Conservation (phyloP, 2,329 filamentous ascomycete species). For the Orbilia quercus region DNA sequence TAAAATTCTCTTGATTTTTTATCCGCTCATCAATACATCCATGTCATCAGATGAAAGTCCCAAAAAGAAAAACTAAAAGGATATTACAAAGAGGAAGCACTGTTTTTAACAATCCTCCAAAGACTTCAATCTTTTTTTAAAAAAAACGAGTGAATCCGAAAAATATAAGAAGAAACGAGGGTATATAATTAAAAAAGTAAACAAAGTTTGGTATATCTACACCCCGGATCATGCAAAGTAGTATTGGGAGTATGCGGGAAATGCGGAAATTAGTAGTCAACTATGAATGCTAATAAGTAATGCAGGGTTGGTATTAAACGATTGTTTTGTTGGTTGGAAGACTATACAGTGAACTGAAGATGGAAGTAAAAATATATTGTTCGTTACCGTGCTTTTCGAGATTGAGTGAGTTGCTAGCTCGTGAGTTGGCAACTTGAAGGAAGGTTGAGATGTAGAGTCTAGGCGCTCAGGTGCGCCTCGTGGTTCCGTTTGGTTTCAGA, state of each 20-base stretch:
- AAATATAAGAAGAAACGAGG: constrained; percentile 9
- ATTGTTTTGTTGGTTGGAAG: constrained; percentile 40
- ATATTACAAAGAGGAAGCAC: constrained; percentile 25
- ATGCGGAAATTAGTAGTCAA: neutral
- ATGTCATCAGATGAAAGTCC: constrained; percentile 16
- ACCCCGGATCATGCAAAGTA: constrained; percentile 5
- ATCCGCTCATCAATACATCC: constrained; percentile 38
- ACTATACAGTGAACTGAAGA: constrained; percentile 46
- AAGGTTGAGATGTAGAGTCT: neutral
- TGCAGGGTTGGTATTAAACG: constrained; percentile 35
- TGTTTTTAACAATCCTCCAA: neutral
- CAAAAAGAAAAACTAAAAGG: constrained; percentile 18
- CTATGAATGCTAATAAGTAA: neutral
- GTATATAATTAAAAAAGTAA: constrained; percentile 15
- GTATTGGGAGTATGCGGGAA: constrained; percentile 5
- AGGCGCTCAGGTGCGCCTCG: constrained; percentile 13
- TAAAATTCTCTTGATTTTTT: neutral
- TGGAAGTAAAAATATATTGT: neutral
- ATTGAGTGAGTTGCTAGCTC: too few species aligned
- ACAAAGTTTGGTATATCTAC: constrained; percentile 14
- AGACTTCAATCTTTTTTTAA: neutral
- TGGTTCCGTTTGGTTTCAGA: constrained; percentile 18
- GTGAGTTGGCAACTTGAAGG: too few species aligned
- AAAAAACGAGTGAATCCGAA: neutral
- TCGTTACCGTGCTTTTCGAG: neutral